Conservation (phyloP, 2,329 filamentous ascomycete genomes). For the Boeremia lycopersici region DNA sequence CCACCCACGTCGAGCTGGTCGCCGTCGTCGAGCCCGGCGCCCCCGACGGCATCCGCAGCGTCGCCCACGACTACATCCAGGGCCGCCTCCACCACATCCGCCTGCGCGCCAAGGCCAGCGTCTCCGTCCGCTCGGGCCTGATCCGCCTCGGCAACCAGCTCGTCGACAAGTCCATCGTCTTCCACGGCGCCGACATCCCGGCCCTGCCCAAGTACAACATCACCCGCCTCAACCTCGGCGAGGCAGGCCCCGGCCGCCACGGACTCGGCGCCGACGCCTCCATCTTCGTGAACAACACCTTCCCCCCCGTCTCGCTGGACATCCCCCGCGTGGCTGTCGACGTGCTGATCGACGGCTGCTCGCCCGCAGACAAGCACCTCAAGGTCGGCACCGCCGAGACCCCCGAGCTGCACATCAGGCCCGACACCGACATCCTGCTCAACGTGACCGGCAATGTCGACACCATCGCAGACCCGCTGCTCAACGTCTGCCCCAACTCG, state of each 20-base stretch:
- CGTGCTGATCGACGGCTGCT: constrained; percentile 83
- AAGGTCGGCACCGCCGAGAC: constrained; percentile 78
- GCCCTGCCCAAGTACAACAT: constrained; percentile 82
- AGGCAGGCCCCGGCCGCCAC: constrained; percentile 63
- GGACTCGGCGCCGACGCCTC: constrained; percentile 83
- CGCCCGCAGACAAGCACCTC: constrained; percentile 73
- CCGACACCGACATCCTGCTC: constrained; percentile 70
- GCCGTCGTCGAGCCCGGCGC: constrained; percentile 78
- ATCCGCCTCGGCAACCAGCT: constrained; percentile 78
- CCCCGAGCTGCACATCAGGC: constrained; percentile 67
- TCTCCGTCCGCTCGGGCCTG: constrained; percentile 79
- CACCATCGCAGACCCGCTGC: constrained; percentile 75
- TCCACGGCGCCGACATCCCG: constrained; percentile 80
- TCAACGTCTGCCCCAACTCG: constrained; percentile 74
- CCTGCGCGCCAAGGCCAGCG: constrained; percentile 73
- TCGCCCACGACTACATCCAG: constrained; percentile 88
- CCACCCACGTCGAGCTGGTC: constrained; percentile 78
- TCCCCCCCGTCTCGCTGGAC: constrained; percentile 76
- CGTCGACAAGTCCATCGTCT: constrained; percentile 74
- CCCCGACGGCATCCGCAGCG: constrained; percentile 73
- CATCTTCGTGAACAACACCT: constrained; percentile 74
- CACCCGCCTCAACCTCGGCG: constrained; percentile 77
- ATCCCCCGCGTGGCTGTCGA: constrained; percentile 84
- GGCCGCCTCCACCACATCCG: constrained; percentile 74
- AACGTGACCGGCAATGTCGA: constrained; percentile 74